phyloP scores from a whole-genome alignment of 768 basidiomycete genomes.

The Pisolithus tinctorius region DNA sequence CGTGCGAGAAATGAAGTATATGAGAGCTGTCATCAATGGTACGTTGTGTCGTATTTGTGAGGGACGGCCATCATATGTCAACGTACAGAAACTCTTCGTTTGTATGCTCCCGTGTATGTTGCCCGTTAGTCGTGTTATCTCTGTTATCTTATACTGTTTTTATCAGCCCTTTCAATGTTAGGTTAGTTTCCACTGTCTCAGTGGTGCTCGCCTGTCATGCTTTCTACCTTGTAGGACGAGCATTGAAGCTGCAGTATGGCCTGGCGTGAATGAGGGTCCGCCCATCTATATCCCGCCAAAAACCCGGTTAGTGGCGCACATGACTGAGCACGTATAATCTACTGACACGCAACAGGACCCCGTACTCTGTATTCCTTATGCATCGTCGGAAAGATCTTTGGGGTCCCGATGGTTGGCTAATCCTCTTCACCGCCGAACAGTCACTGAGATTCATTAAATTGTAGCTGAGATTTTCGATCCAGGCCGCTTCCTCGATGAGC shows the following conservation, averaged over 20 bases:
- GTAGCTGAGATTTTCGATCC: conserved; percentile 56
- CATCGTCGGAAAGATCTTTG: conserved; percentile 32
- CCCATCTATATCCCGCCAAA: conserved; percentile 28
- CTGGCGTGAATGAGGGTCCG: conserved; percentile 15
- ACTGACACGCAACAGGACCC: background rate
- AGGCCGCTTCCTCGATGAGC: conserved; percentile 58
- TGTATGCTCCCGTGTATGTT: conserved; percentile 26
- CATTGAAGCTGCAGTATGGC: conserved; percentile 15
- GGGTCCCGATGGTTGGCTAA: conserved; percentile 15
- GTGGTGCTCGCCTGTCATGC: background rate
- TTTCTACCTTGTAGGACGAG: conserved; percentile 13
- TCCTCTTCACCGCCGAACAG: background rate
- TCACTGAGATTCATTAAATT: background rate
- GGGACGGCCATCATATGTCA: background rate
- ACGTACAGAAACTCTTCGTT: conserved; percentile 25
- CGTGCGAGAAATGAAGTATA: conserved; percentile 55
- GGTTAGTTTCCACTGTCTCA: conserved; percentile 1
- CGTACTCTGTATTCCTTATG: conserved; percentile 26
- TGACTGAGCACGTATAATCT: background rate
- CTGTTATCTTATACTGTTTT: background rate
- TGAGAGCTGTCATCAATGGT: conserved; percentile 64
- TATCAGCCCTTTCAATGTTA: conserved; percentile 16
- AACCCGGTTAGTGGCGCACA: conserved; percentile 15
- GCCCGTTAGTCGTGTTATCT: background rate
- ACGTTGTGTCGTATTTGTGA: background rate